Conservation (phyloP, 306 rosid species). For the Vigna hirtella region DNA sequence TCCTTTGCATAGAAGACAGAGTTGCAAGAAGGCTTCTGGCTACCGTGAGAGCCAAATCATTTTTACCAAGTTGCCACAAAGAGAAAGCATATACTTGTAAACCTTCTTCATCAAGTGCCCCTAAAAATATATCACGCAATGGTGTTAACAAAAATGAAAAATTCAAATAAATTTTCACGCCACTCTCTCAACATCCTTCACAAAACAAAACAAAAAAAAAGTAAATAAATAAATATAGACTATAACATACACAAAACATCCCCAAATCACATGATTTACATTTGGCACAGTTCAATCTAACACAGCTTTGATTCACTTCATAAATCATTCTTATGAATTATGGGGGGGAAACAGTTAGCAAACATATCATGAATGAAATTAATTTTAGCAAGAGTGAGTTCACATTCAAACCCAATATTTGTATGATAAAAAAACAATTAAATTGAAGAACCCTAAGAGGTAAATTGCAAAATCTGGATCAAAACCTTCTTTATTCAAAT, state of each 20-base stretch:
- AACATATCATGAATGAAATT: constrained; percentile 17
- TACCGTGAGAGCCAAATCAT: constrained; percentile 67
- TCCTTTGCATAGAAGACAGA: constrained; percentile 67
- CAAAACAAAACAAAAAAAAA: background rate
- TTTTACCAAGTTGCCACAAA: constrained; percentile 80
- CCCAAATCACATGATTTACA: constrained; percentile 21
- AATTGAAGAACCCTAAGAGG: constrained; percentile 13
- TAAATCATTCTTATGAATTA: constrained; percentile 15
- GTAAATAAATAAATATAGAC: background rate
- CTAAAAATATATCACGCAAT: constrained; percentile 52
- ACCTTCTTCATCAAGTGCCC: constrained; percentile 74
- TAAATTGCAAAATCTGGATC: constrained; percentile 32
- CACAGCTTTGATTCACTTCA: constrained; percentile 25
- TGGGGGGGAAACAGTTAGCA: background rate
- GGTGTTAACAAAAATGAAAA: constrained; percentile 38
- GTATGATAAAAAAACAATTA: constrained; percentile 10
- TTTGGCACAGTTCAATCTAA: constrained; percentile 14
- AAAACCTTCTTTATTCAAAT: constrained; percentile 76
- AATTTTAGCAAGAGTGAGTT: constrained; percentile 6
- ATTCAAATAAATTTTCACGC: constrained; percentile 18
- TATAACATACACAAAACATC: constrained; percentile 17
- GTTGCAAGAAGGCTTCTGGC: constrained; percentile 63
- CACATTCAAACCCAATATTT: constrained; percentile 26
- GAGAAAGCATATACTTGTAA: constrained; percentile 83
- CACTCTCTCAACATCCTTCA: constrained; percentile 17